Conservation (phyloP, 768 basidiomycete species). For the Mycena floridula region DNA sequence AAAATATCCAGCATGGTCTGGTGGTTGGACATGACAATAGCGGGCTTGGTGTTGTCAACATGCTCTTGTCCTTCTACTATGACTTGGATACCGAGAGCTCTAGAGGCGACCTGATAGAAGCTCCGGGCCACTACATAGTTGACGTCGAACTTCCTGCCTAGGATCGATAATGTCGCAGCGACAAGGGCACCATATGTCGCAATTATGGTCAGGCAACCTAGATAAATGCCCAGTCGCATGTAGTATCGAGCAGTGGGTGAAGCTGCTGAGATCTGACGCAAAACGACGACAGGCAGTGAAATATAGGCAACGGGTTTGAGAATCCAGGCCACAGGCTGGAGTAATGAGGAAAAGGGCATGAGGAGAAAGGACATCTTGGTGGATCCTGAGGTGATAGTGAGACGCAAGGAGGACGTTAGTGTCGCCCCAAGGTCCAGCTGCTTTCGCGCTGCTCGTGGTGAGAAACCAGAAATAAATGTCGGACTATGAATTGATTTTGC, state of each 20-base stretch:
- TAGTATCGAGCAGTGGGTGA: slow-evolving; percentile 64
- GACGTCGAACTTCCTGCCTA: slow-evolving; percentile 70
- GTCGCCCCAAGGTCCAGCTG: no score
- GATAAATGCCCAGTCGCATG: slow-evolving; percentile 64
- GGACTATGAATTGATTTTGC: no score
- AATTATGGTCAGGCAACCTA: slow-evolving; percentile 62
- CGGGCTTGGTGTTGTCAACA: slow-evolving; percentile 48
- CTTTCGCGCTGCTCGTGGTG: no score
- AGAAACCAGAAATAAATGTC: no score
- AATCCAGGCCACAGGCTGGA: no score
- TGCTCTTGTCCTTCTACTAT: slow-evolving; percentile 86
- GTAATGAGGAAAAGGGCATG: no score
- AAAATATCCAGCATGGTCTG: slow-evolving; percentile 91
- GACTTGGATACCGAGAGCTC: slow-evolving; percentile 58
- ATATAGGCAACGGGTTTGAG: slow-evolving; percentile 72
- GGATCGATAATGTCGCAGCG: slow-evolving; percentile 57
- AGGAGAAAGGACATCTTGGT: no score
- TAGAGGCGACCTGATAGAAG: slow-evolving; percentile 69
- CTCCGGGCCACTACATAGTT: slow-evolving; percentile 78
- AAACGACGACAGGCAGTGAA: slow-evolving; percentile 64
- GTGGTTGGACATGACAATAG: slow-evolving; percentile 82
- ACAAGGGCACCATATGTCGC: slow-evolving; percentile 69
- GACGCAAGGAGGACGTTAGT: no score
- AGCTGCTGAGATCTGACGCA: slow-evolving; percentile 50
- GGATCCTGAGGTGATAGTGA: no score